phyloP scores from a whole-genome alignment of 208 protist species.

The Trypanosoma cruzi region DNA sequence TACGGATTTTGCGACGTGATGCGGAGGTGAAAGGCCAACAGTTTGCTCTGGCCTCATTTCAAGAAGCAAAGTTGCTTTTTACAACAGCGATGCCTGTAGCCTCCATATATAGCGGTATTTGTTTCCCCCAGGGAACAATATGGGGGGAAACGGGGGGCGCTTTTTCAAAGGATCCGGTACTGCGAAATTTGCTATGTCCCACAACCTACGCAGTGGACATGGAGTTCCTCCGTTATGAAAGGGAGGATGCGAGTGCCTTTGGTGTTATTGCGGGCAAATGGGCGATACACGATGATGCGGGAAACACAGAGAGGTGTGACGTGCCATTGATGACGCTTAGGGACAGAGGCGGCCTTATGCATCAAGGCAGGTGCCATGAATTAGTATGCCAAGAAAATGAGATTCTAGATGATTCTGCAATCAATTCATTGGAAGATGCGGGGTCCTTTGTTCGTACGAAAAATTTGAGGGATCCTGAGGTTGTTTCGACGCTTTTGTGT shows the following conservation, averaged over 20 bases:
- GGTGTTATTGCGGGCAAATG: slow-evolving; percentile 16
- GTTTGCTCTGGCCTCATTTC: slow-evolving; percentile 1
- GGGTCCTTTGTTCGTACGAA: slow-evolving; percentile 4
- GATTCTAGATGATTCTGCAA: neutral
- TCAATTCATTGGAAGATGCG: neutral
- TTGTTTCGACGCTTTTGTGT: slow-evolving; percentile 1
- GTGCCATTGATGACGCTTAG: slow-evolving; percentile 14
- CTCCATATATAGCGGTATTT: neutral
- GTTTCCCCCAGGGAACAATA: neutral
- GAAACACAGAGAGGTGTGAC: slow-evolving; percentile 16
- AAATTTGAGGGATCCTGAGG: neutral
- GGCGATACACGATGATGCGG: slow-evolving; percentile 17
- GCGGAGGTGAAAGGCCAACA: slow-evolving; percentile 11
- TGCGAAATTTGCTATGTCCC: slow-evolving; percentile 2
- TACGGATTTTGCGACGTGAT: slow-evolving; percentile 12
- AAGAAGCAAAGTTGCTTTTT: slow-evolving; percentile 14
- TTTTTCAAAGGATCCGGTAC: neutral
- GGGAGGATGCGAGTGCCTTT: neutral
- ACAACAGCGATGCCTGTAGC: neutral
- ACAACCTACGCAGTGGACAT: slow-evolving; percentile 10
- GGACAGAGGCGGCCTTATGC: slow-evolving; percentile 18
- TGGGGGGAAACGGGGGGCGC: neutral
- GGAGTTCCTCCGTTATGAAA: slow-evolving; percentile 7
- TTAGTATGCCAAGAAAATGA: neutral
- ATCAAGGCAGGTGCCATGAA: neutral